phyloP scores from a whole-genome alignment of 768 basidiomycete genomes.

The Xerocomus brunneocitrinus region DNA sequence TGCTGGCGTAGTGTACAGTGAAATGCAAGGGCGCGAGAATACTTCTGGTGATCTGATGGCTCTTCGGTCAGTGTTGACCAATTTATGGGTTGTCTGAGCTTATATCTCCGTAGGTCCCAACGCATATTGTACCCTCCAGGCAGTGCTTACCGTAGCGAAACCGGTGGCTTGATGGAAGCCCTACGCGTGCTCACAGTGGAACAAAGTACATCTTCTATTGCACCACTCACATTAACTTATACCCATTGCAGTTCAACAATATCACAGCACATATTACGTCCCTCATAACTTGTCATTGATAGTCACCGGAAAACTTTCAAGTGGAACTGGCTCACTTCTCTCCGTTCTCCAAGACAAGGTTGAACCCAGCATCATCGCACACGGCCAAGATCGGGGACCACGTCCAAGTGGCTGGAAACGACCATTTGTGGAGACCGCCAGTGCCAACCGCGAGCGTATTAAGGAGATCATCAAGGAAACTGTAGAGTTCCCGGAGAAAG shows the following conservation, averaged over 20 bases:
- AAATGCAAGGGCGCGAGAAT: conserved; percentile 97
- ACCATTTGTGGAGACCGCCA: conserved; percentile 87
- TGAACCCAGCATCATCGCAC: conserved; percentile 75
- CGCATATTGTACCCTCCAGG: conserved; percentile 72
- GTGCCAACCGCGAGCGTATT: conserved; percentile 55
- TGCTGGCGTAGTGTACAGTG: conserved; percentile 93
- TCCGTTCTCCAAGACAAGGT: conserved; percentile 77
- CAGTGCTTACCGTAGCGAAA: conserved; percentile 94
- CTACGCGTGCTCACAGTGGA: conserved; percentile 80
- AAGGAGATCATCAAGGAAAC: conserved; percentile 50
- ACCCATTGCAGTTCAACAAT: conserved; percentile 65
- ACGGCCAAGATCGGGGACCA: conserved; percentile 66
- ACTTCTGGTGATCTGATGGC: conserved; percentile 89
- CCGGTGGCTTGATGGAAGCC: conserved; percentile 92
- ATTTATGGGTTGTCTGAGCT: conserved; percentile 1
- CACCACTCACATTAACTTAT: conserved; percentile 14
- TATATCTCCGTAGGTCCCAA: conserved; percentile 52
- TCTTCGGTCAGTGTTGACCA: conserved; percentile 51
- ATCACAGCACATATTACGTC: conserved; percentile 86
- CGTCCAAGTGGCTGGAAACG: conserved; percentile 84
- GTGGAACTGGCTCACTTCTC: conserved; percentile 70
- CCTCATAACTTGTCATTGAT: conserved; percentile 91
- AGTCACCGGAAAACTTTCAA: conserved; percentile 81
- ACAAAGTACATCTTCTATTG: conserved; percentile 57
- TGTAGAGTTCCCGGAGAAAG: conserved; percentile 94